Conservation (phyloP, 495 filamentous ascomycete species). For the Tuber borchii region DNA sequence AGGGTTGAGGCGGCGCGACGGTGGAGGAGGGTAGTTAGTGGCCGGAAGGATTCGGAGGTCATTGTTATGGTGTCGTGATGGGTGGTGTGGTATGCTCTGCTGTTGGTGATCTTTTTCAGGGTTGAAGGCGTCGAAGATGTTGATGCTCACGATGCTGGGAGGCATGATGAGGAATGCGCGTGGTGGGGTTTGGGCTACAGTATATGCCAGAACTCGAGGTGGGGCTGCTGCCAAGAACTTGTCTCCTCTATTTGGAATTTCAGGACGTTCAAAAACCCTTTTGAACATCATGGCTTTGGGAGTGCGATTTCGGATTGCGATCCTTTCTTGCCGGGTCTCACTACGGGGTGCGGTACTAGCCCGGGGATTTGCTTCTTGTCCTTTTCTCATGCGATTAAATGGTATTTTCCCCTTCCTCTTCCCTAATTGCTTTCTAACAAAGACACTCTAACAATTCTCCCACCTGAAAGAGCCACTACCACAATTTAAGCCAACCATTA, state of each 20-base stretch:
- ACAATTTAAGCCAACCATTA: slow-evolving; percentile 49
- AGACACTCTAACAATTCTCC: neutral
- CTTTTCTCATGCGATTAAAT: slow-evolving; percentile 10
- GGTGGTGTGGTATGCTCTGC: neutral
- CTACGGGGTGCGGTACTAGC: neutral
- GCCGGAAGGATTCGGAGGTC: slow-evolving; percentile 9
- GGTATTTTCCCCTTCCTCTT: slow-evolving; percentile 8
- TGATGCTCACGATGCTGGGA: neutral
- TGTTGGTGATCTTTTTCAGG: neutral
- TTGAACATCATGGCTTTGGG: neutral
- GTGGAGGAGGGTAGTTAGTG: slow-evolving; percentile 17
- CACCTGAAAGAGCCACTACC: slow-evolving; percentile 46
- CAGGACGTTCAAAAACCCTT: slow-evolving; percentile 3
- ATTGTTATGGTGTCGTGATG: slow-evolving; percentile 6
- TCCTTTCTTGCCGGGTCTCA: neutral
- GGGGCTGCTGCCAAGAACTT: slow-evolving; percentile 23
- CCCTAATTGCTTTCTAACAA: slow-evolving; percentile 12
- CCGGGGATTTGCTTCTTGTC: neutral
- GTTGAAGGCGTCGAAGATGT: neutral
- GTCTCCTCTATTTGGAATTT: neutral
- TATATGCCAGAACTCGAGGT: neutral
- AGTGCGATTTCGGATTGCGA: neutral
- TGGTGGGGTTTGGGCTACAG: neutral
- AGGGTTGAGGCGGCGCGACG: slow-evolving; percentile 44
- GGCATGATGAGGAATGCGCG: neutral